Percentiles rank a stretch among this genome's conserved stretches.
phyloP scores from a whole-genome alignment of 164 flowering plant genomes.

The Vitis rotundifolia region DNA sequence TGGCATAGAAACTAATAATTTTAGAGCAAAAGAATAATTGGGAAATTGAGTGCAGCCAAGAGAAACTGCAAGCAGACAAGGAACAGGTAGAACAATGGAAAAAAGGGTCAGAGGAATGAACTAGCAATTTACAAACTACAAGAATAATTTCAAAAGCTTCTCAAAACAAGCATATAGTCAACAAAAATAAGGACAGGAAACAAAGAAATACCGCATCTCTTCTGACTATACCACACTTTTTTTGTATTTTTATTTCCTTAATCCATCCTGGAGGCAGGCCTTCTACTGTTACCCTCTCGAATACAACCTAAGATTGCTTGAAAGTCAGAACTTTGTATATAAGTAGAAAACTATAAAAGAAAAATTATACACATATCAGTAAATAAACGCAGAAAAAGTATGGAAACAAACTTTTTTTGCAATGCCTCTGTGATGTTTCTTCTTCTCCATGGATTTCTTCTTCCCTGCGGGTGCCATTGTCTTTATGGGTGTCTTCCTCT shows the following conservation, averaged over 20 bases:
- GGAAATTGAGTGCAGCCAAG: background rate
- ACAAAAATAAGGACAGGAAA: background rate
- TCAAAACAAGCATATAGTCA: background rate
- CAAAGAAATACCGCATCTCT: slow-evolving; percentile 48
- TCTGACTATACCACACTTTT: slow-evolving; percentile 25
- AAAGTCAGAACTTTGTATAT: slow-evolving; percentile 13
- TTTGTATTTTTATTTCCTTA: slow-evolving; percentile 36
- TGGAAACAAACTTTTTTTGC: slow-evolving; percentile 12
- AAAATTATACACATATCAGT: background rate
- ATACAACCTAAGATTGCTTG: slow-evolving; percentile 39
- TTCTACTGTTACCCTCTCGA: slow-evolving; percentile 37
- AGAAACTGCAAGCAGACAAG: background rate
- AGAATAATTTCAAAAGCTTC: background rate
- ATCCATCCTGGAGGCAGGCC: slow-evolving; percentile 69
- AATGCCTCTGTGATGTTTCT: slow-evolving; percentile 5
- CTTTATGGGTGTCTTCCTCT: background rate
- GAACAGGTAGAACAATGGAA: background rate
- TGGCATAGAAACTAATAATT: background rate
- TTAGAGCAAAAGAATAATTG: background rate
- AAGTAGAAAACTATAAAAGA: too few species aligned
- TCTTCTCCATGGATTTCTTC: slow-evolving; percentile 1
- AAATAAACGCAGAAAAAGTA: slow-evolving; percentile 1
- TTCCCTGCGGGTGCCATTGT: slow-evolving; percentile 4
- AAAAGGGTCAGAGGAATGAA: background rate
- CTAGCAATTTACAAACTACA: background rate